phyloP scores from a whole-genome alignment of 75 land plant species.

The Sequoiadendron giganteum region DNA sequence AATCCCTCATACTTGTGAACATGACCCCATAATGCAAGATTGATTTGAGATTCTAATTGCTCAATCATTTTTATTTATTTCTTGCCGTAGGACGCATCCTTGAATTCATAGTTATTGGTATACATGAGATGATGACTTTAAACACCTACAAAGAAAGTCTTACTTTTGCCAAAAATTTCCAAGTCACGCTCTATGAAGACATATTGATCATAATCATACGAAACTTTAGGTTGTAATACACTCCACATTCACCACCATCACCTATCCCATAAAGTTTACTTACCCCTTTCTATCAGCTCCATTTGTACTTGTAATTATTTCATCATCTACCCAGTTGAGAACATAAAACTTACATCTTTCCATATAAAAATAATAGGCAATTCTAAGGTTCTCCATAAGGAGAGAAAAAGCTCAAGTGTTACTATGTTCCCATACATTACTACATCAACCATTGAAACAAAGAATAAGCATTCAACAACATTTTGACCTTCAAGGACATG shows the following conservation, averaged over 20 bases:
- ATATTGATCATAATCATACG: slow-evolving; percentile 84
- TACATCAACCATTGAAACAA: no score
- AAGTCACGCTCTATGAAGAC: slow-evolving; percentile 64
- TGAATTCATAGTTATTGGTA: slow-evolving; percentile 63
- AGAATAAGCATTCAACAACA: no score
- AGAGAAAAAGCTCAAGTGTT: no score
- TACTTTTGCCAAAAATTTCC: slow-evolving; percentile 57
- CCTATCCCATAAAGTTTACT: slow-evolving; percentile 49
- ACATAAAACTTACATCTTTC: no score
- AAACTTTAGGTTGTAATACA: slow-evolving; percentile 75
- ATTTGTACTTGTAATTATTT: slow-evolving; percentile 19
- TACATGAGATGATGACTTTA: slow-evolving; percentile 98
- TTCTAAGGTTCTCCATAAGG: no score
- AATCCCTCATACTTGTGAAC: slow-evolving; percentile 94
- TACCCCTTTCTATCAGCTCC: slow-evolving; percentile 57
- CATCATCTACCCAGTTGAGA: no score
- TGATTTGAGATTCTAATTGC: slow-evolving; percentile 64
- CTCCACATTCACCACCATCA: slow-evolving; percentile 37
- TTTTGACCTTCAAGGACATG: no score
- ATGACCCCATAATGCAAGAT: slow-evolving; percentile 29
- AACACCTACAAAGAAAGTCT: slow-evolving; percentile 78
- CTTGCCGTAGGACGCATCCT: slow-evolving; percentile 41
- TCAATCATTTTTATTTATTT: slow-evolving; percentile 28
- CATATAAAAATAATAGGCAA: no score
- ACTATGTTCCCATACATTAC: no score